Base-by-base conservation (phyloP, 2,329 filamentous ascomycete species). In the Trichophyton mentagrophytes region DNA sequence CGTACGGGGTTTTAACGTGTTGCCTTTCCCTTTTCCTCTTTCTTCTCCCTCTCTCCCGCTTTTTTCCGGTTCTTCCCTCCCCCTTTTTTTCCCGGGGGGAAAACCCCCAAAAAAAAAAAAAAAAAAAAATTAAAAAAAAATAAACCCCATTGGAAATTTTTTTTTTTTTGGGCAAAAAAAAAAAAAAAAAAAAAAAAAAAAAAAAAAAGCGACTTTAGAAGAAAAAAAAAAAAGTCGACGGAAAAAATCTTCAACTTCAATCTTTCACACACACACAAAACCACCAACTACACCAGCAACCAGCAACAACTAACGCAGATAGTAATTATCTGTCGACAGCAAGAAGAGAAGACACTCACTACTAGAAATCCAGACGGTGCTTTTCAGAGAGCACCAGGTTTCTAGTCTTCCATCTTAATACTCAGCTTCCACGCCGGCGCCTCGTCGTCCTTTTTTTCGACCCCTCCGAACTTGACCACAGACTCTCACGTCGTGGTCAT, bases 401-500 rank as follows among this genome's bases (percentile, higher is more conserved):
- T 61, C 60, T 61, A 61, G 53, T 61, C 36, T 44, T 7, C 11
- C 11, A 38, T 13, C n/a, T 44, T 17, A 44, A 44, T 44, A 44
- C 40, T 44, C 40, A 8, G n/a, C 25, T 15, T 44, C 58, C 33
- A 38, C 53, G 15, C 30, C 40, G 56, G 59, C 30, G 33, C 58
- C 40, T 25, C 17, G 51, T 33, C 47, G 38, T 33, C 15, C 44
- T 59, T 36, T 56, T 36, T 56, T 40, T 30, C 55, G 17, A 63
- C 63, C 62, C 63, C 38, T 57, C 62, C 64, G 61, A 17, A n/a
- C 40, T 44, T 68, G 86, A 82, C 90, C 84, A 77, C 81, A 83
- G 87, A 85, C 55, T 82, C 85, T 79, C 80, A 77, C 87, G 85
- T 87, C 89, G 88, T 84, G 86, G 82, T 84, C 77, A 66, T 25